A percentile compares a stretch with the other conserved stretches of the same genome.
Evolutionary conservation across 2,329 filamentous ascomycete species (phyloP).

Genomic region (Didymella exigua): DNA sequence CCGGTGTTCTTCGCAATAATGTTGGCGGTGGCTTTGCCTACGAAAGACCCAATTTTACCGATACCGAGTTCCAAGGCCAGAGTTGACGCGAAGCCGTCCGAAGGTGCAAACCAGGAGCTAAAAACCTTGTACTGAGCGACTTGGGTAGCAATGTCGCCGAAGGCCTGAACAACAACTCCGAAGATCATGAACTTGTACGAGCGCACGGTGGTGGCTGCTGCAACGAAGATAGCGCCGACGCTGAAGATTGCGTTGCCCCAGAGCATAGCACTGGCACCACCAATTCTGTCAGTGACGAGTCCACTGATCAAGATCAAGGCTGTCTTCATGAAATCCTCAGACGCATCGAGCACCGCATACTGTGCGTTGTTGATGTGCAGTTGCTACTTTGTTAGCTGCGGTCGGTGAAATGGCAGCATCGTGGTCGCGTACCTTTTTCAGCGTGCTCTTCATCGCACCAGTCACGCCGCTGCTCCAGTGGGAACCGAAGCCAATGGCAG

Average conservation of each 20-base stretch:
- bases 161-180: slow-evolving; percentile 60
- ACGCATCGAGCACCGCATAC: slow-evolving; percentile 64
- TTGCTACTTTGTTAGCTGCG: slow-evolving; percentile 39
- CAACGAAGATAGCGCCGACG: slow-evolving; percentile 64
- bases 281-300: slow-evolving; percentile 63
- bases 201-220: slow-evolving; percentile 61
- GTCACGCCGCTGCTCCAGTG: slow-evolving; percentile 67
- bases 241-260: slow-evolving; percentile 67
- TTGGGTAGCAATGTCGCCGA: slow-evolving; percentile 69
- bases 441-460: slow-evolving; percentile 64
- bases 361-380: slow-evolving; percentile 65
- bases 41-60: slow-evolving; percentile 66
- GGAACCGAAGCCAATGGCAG: slow-evolving; percentile 63
- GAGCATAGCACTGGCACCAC: slow-evolving; percentile 63
- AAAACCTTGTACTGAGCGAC: slow-evolving; percentile 70
- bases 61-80: slow-evolving; percentile 65
- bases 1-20: slow-evolving; percentile 63
- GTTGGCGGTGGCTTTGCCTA: slow-evolving; percentile 65
- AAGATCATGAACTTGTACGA: slow-evolving; percentile 66
- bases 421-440: slow-evolving; percentile 56
- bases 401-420: background rate
- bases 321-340: slow-evolving; percentile 67
- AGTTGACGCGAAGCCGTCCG: slow-evolving; percentile 66
- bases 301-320: slow-evolving; percentile 62
- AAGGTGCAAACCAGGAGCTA: slow-evolving; percentile 68